Percentiles rank a stretch among this genome's conserved stretches.
These are phyloP conservation scores for Sextonia rubra DNA, from an alignment of 164 flowering plant genomes.

Conservation along the genomic window DNA sequence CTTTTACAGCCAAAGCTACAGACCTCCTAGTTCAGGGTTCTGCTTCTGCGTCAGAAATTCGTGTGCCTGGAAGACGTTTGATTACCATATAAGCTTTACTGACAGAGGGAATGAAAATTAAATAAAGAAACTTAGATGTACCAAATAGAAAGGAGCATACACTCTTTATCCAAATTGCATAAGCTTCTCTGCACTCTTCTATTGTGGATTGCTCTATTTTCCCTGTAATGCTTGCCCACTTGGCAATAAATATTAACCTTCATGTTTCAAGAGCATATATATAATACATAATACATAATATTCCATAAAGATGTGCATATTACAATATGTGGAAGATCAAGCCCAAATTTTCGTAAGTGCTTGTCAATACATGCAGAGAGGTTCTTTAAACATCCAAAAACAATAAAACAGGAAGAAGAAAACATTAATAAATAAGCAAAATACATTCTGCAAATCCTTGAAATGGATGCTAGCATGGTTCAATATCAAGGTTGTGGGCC, in stretches of 20 bases:
- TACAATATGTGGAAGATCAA: background rate
- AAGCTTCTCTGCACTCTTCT: conserved; percentile 90
- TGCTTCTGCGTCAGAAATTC: conserved; percentile 58
- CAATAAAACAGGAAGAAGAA: background rate
- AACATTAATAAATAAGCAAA: too few species aligned
- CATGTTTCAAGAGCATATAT: background rate
- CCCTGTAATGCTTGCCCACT: conserved; percentile 40
- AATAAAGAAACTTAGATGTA: background rate
- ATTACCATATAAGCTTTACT: background rate
- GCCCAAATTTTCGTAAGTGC: background rate
- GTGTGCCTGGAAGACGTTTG: conserved; percentile 55
- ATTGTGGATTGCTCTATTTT: conserved; percentile 85
- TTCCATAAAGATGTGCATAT: background rate
- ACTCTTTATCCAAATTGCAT: conserved; percentile 59
- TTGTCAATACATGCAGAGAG: background rate
- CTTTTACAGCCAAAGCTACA: conserved; percentile 2
- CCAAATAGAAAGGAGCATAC: conserved; percentile 30
- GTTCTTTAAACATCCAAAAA: background rate
- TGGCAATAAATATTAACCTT: background rate
- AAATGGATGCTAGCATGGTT: too few species aligned
- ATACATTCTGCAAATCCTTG: background rate
- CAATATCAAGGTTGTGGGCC: too few species aligned
- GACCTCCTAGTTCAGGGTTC: conserved; percentile 42
- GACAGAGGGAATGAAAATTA: background rate
- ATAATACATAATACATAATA: too few species aligned